These are phyloP conservation scores for Drechslerella stenobrocha DNA, from an alignment of 2,329 filamentous ascomycete species.

Conservation along the genomic window DNA sequence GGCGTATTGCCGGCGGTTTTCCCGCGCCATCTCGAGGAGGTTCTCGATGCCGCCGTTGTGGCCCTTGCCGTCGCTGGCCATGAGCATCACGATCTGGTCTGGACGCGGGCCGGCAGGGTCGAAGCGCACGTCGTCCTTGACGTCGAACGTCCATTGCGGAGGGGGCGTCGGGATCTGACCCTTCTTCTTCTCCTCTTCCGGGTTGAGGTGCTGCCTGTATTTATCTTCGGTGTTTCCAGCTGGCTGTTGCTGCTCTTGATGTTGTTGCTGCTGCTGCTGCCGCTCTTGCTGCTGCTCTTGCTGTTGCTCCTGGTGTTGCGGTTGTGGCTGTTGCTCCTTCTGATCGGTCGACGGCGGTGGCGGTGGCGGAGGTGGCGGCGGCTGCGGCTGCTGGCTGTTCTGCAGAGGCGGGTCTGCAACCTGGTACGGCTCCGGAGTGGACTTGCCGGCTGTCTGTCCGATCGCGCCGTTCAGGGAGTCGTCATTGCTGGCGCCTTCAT, in stretches of 20 bases:
- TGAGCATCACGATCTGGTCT: slow-evolving; percentile 56
- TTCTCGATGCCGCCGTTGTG: slow-evolving; percentile 57
- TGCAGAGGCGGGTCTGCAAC: slow-evolving; percentile 30
- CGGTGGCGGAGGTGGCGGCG: neutral
- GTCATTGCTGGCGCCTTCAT: slow-evolving; percentile 22
- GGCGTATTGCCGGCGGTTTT: slow-evolving; percentile 56
- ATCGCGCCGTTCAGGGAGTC: slow-evolving; percentile 49
- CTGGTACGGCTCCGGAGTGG: slow-evolving; percentile 31
- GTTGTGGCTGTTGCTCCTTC: slow-evolving; percentile 11
- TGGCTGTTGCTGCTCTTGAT: slow-evolving; percentile 2
- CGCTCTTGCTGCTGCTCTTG: slow-evolving; percentile 2
- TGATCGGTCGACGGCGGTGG: too few relatives aligned
- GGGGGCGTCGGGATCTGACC: slow-evolving; percentile 23
- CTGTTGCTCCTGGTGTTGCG: neutral
- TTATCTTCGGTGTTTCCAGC: slow-evolving; percentile 9
- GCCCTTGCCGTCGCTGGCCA: slow-evolving; percentile 56
- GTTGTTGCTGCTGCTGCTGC: slow-evolving; percentile 7
- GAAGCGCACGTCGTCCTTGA: slow-evolving; percentile 53
- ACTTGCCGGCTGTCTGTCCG: slow-evolving; percentile 44
- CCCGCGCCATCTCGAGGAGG: slow-evolving; percentile 54
- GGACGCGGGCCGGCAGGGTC: slow-evolving; percentile 54
- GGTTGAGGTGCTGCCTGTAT: slow-evolving; percentile 28
- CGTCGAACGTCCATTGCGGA: slow-evolving; percentile 49
- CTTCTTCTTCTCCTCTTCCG: slow-evolving; percentile 42
- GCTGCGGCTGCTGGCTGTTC: neutral